Evolutionary conservation across 2,329 filamentous ascomycete genomes (phyloP).

Genomic region (Fusarium sp.): DNA sequence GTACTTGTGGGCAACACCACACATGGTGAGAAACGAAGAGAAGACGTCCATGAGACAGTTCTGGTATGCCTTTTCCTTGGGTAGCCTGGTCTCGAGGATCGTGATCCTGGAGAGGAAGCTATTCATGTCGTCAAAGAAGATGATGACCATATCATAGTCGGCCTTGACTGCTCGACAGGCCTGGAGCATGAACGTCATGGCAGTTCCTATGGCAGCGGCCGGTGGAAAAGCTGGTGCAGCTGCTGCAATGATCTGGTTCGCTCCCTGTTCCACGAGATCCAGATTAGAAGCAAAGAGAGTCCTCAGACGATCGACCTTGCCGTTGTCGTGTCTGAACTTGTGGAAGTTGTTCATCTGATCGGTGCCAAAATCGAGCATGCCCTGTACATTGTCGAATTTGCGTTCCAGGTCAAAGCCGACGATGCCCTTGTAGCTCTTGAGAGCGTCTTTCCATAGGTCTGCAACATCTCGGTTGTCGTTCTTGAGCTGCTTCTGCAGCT

Average conservation of each 20-base stretch:
- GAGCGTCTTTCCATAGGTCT: slow-evolving; percentile 49
- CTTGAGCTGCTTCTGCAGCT: slow-evolving; percentile 35
- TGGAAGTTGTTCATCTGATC: slow-evolving; percentile 49
- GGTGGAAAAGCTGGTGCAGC: slow-evolving; percentile 50
- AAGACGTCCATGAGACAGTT: slow-evolving; percentile 54
- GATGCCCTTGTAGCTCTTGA: slow-evolving; percentile 49
- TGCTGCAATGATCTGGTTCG: slow-evolving; percentile 46
- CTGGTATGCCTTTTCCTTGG: slow-evolving; percentile 46
- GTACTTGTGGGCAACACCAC: slow-evolving; percentile 50
- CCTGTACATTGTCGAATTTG: slow-evolving; percentile 45
- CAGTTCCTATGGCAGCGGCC: slow-evolving; percentile 49
- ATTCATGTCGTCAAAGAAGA: slow-evolving; percentile 54
- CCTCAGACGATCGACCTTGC: slow-evolving; percentile 49
- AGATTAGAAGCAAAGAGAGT: slow-evolving; percentile 46
- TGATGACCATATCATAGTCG: slow-evolving; percentile 54
- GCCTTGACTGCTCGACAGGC: slow-evolving; percentile 48
- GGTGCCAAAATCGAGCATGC: slow-evolving; percentile 43
- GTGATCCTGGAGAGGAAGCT: slow-evolving; percentile 51
- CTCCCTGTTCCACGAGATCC: slow-evolving; percentile 46
- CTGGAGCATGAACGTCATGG: slow-evolving; percentile 49
- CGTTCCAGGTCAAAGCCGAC: slow-evolving; percentile 48
- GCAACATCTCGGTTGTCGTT: slow-evolving; percentile 47
- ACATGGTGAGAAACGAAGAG: slow-evolving; percentile 49
- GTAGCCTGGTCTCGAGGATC: slow-evolving; percentile 49
- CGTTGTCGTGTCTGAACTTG: slow-evolving; percentile 50